Evolutionary conservation across 768 basidiomycete species (phyloP).

Genomic region (Boletus pseudopeckii): DNA sequence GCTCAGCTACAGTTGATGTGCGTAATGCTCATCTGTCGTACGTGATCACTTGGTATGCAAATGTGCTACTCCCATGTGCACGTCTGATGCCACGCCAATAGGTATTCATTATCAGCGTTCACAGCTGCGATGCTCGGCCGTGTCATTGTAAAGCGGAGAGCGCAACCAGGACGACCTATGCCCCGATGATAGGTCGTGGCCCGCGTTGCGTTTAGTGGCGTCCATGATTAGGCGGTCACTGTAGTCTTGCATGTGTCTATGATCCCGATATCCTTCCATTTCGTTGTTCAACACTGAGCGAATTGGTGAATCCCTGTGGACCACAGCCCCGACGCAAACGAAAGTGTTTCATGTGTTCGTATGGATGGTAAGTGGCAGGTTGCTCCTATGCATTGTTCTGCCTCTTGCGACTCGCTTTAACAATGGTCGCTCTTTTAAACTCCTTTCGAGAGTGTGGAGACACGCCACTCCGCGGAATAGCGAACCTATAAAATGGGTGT

Average conservation of each 20-base stretch:
- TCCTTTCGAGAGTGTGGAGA: constrained; percentile 4
- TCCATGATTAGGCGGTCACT: not conserved
- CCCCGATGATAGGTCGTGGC: constrained; percentile 42
- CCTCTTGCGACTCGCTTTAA: constrained; percentile 8
- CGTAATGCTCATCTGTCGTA: constrained; percentile 95
- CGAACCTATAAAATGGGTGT: constrained; percentile 5
- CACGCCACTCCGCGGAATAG: constrained; percentile 3
- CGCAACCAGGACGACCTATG: constrained; percentile 47
- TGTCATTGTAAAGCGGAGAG: constrained; percentile 54
- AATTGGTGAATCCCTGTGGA: not conserved
- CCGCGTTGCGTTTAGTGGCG: not conserved
- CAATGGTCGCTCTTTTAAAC: constrained; percentile 4
- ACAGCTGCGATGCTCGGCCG: constrained; percentile 82
- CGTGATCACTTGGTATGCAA: constrained; percentile 83
- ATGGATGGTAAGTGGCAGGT: constrained; percentile 6
- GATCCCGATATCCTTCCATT: not conserved
- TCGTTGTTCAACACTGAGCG: not conserved
- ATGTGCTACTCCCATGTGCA: not conserved
- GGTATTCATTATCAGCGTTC: constrained; percentile 86
- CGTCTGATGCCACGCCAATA: constrained; percentile 31
- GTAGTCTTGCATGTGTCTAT: constrained; percentile 6
- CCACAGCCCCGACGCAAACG: constrained; percentile 4
- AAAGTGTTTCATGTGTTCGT: not conserved
- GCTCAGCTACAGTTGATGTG: constrained; percentile 77
- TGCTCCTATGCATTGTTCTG: constrained; percentile 7